A percentile compares a stretch with the other conserved stretches of the same genome.
Conservation (phyloP, 2,329 filamentous ascomycete genomes). For the Fusarium sp. region DNA sequence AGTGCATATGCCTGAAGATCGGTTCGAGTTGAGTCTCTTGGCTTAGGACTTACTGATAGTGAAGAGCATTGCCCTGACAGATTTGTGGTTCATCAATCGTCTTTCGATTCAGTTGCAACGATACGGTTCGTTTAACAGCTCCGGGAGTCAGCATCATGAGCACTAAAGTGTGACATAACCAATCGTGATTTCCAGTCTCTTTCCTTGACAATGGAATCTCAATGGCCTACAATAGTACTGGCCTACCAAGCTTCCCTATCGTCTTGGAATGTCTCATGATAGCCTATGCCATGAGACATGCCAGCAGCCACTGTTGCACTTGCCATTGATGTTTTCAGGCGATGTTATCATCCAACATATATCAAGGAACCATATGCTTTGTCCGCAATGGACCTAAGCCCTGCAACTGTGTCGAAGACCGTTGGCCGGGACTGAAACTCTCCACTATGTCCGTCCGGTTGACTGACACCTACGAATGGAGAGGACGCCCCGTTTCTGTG, state of each 20-base stretch:
- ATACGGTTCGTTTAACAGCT: neutral
- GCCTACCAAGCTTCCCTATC: neutral
- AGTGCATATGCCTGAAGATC: constrained; percentile 20
- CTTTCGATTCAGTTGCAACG: neutral
- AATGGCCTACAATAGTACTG: neutral
- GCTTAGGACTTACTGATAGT: constrained; percentile 1
- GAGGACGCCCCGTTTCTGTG: constrained; percentile 26
- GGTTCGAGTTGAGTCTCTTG: constrained; percentile 3
- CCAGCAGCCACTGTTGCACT: constrained; percentile 7
- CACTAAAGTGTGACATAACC: neutral
- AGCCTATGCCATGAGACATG: constrained; percentile 9
- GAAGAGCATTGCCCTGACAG: neutral
- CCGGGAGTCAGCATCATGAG: neutral
- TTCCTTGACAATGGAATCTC: neutral
- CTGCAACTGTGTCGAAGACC: neutral
- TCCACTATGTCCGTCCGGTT: neutral
- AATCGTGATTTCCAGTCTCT: neutral
- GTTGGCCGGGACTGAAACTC: neutral
- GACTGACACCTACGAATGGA: constrained; percentile 19
- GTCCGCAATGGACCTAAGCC: neutral
- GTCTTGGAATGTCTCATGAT: constrained; percentile 22
- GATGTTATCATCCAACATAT: neutral
- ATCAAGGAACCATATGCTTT: neutral
- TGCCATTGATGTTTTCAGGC: neutral
- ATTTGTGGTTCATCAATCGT: neutral